A percentile compares a stretch with the other conserved stretches of the same genome.
Evolutionary conservation across 441 rosid species (phyloP).

Genomic region (Mallotus japonicus): DNA sequence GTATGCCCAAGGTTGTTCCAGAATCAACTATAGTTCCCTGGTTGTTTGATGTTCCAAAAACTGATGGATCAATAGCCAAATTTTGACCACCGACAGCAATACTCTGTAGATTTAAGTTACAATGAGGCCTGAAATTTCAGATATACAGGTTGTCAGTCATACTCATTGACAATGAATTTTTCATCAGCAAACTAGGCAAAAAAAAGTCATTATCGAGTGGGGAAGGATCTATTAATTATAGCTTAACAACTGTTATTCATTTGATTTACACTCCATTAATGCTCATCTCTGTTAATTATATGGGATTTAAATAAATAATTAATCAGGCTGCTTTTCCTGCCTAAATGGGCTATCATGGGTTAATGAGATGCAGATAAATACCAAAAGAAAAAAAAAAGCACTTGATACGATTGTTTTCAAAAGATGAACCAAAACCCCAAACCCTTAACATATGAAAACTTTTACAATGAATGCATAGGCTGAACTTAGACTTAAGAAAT

Average conservation of each 20-base stretch:
- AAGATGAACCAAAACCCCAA: too few relatives aligned
- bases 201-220: too few relatives aligned
- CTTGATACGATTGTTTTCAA: slow-evolving; percentile 16
- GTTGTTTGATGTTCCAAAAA: slow-evolving; percentile 64
- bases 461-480: background rate
- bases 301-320: too few relatives aligned
- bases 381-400: too few relatives aligned
- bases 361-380: too few relatives aligned
- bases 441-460: background rate
- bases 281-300: too few relatives aligned
- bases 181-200: background rate
- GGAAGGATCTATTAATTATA: too few relatives aligned
- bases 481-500: too few relatives aligned
- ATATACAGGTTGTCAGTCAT: slow-evolving; percentile 33
- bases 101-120: slow-evolving; percentile 84
- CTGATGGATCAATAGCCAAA: slow-evolving; percentile 61
- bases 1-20: slow-evolving; percentile 95
- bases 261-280: too few relatives aligned
- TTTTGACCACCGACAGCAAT: slow-evolving; percentile 72
- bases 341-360: too few relatives aligned
- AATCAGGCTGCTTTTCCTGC: too few relatives aligned
- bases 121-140: slow-evolving; percentile 76
- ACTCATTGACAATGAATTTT: slow-evolving; percentile 7
- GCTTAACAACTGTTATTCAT: too few relatives aligned
- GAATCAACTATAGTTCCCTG: slow-evolving; percentile 96